phyloP scores from a whole-genome alignment of 2,329 filamentous ascomycete genomes.

The Endocalyx cinctus region DNA sequence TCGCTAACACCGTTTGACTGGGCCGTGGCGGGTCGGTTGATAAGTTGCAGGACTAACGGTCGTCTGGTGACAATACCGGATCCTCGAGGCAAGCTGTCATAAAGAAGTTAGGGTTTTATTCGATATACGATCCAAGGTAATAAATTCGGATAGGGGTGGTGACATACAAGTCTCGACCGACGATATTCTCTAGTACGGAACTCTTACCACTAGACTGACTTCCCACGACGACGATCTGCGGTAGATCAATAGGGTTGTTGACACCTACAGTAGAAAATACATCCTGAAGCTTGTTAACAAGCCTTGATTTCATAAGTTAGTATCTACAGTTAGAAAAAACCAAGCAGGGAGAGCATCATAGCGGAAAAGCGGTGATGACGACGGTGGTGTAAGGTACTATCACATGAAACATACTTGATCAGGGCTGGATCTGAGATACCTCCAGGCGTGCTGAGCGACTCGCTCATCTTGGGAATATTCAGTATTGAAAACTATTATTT shows the following conservation, averaged over 20 bases:
- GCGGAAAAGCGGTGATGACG: too few species aligned
- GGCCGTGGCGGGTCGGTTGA: slow-evolving; percentile 69
- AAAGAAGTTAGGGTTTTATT: slow-evolving; percentile 2
- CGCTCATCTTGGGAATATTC: slow-evolving; percentile 23
- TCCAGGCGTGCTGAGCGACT: slow-evolving; percentile 39
- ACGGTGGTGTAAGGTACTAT: slow-evolving; percentile 13
- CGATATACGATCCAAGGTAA: too few species aligned
- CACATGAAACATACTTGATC: slow-evolving; percentile 50
- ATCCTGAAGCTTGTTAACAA: slow-evolving; percentile 99
- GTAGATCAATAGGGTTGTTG: slow-evolving; percentile 98
- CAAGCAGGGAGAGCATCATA: slow-evolving; percentile 17
- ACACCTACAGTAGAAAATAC: slow-evolving; percentile 98
- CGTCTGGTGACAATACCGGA: slow-evolving; percentile 95
- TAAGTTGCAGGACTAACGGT: slow-evolving; percentile 93
- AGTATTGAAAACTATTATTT: too few species aligned
- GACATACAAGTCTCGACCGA: slow-evolving; percentile 94
- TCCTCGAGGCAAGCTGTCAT: slow-evolving; percentile 79
- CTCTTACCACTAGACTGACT: slow-evolving; percentile 99
- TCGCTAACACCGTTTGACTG: slow-evolving; percentile 71
- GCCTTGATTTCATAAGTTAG: slow-evolving; percentile 43
- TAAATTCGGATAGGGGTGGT: slow-evolving; percentile 4
- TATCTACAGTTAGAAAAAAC: slow-evolving; percentile 4
- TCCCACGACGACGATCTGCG: slow-evolving; percentile 96
- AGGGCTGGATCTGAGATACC: slow-evolving; percentile 64
- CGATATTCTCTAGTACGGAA: slow-evolving; percentile 97